phyloP scores from a whole-genome alignment of 495 filamentous ascomycete genomes.

The Choiromyces venosus region DNA sequence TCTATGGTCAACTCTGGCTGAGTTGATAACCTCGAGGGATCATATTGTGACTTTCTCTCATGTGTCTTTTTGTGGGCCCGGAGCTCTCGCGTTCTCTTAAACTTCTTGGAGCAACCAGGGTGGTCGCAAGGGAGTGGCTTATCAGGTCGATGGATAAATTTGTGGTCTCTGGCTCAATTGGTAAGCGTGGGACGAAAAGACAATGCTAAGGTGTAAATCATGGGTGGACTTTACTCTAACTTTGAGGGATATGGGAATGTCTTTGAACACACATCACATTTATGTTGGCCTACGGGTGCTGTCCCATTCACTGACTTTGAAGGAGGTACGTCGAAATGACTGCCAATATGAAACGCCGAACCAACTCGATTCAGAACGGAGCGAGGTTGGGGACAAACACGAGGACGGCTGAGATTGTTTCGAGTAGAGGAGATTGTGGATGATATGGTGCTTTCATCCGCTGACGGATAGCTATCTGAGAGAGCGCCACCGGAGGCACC shows the following conservation, averaged over 20 bases:
- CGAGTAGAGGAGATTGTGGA: background rate
- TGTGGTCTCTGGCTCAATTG: constrained; percentile 20
- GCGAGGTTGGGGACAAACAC: background rate
- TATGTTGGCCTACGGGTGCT: background rate
- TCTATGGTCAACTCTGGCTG: no score
- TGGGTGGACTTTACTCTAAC: constrained; percentile 15
- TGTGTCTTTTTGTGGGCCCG: constrained; percentile 29
- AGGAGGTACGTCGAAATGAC: background rate
- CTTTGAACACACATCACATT: constrained; percentile 16
- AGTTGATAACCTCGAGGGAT: no score
- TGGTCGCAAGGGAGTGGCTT: constrained; percentile 10
- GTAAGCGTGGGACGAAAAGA: background rate
- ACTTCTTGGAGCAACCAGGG: constrained; percentile 19
- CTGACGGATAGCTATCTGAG: background rate
- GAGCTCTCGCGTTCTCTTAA: constrained; percentile 31
- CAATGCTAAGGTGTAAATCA: background rate
- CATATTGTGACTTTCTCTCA: background rate
- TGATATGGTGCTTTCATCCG: background rate
- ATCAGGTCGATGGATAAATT: constrained; percentile 19
- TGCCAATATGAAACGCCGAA: background rate
- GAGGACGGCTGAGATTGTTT: background rate
- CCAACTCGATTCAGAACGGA: background rate
- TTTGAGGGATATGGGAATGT: constrained; percentile 32
- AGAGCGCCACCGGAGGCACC: background rate
- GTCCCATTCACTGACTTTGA: background rate